These are phyloP conservation scores for Sporothrix mexicana DNA, from an alignment of 2,329 filamentous ascomycete genomes.

Conservation along the genomic window DNA sequence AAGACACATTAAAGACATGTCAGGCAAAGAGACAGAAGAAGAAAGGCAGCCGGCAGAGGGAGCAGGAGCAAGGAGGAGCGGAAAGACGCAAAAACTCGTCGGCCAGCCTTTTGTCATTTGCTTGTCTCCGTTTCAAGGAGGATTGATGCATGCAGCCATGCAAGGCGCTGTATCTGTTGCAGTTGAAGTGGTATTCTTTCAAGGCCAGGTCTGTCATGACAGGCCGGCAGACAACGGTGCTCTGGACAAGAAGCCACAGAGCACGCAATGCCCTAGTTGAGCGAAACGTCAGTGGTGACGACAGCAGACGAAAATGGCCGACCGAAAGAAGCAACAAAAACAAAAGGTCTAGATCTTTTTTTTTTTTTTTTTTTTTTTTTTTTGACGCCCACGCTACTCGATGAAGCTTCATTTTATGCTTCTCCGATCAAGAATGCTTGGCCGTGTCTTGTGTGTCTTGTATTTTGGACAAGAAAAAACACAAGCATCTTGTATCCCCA, in stretches of 20 bases:
- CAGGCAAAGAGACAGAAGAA: not conserved
- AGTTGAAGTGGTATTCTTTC: not conserved
- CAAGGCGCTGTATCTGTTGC: not conserved
- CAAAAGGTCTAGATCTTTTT: constrained; percentile 13
- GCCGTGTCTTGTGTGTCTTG: not conserved
- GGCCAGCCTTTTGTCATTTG: too few species aligned
- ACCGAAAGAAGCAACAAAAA: not conserved
- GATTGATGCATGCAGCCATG: not conserved
- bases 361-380: not conserved
- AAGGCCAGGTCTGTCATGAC: not conserved
- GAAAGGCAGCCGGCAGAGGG: not conserved
- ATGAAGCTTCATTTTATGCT: constrained; percentile 6
- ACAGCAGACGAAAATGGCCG: not conserved
- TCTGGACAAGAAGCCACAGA: not conserved
- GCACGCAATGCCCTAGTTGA: not conserved
- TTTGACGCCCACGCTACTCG: constrained; percentile 6
- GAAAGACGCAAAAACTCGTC: not conserved
- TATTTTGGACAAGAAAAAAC: not conserved
- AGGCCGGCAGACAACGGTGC: constrained; percentile 2
- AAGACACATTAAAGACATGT: constrained; percentile 2
- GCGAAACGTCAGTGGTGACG: not conserved
- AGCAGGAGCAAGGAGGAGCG: not conserved
- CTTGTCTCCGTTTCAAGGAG: not conserved
- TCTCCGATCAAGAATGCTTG: not conserved
- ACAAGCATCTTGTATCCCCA: not conserved